phyloP scores from a whole-genome alignment of 805 yeast genomes.

The Blastobotrys peoriensis region DNA sequence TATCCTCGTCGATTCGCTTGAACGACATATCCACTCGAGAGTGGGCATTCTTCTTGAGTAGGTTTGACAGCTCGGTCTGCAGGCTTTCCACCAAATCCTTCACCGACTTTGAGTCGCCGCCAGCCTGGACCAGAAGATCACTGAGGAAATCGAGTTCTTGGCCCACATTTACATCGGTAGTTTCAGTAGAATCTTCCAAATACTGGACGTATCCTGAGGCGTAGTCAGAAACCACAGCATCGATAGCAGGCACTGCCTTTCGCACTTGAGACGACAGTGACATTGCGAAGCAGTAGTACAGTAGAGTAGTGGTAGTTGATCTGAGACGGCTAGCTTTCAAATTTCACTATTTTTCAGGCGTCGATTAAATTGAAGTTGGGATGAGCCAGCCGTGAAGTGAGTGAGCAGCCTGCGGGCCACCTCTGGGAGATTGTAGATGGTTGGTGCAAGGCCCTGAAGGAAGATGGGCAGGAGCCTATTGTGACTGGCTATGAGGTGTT shows the following conservation, averaged over 20 bases:
- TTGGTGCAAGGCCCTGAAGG: no score
- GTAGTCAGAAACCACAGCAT: constrained; percentile 82
- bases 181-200: constrained; percentile 46
- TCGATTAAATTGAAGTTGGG: no score
- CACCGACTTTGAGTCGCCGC: constrained; percentile 61
- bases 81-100: constrained; percentile 47
- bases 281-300: no score
- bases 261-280: constrained; percentile 49
- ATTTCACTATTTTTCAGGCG: no score
- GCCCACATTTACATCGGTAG: constrained; percentile 44
- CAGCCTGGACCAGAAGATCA: constrained; percentile 69
- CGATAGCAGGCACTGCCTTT: constrained; percentile 80
- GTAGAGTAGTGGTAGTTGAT: no score
- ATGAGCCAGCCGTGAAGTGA: no score
- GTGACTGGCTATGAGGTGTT: no score
- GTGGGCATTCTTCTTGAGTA: constrained; percentile 62
- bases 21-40: constrained; percentile 81
- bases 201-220: constrained; percentile 86
- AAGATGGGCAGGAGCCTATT: no score
- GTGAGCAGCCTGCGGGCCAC: no score
- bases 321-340: no score
- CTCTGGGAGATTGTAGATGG: no score
- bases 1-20: constrained; percentile 62
- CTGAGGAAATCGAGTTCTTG: constrained; percentile 64
- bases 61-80: constrained; percentile 40